Conservation (phyloP, 2,329 filamentous ascomycete genomes). For the Coniella vitis region DNA sequence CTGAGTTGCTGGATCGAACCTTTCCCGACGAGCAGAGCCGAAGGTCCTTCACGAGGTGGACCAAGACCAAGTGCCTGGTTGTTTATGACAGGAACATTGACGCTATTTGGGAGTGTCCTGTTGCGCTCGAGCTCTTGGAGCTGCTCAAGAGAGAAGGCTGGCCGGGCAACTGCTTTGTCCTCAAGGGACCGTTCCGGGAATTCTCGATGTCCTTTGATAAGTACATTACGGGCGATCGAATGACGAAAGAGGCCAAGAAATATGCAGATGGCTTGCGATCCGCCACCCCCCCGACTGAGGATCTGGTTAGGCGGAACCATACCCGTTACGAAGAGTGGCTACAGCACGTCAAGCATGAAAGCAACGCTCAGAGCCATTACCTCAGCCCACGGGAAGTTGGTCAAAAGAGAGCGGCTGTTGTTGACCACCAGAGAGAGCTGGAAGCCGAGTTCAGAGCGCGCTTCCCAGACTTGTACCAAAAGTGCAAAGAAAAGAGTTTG, state of each 20-base stretch:
- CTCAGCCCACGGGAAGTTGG: constrained; percentile 31
- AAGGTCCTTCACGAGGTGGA: constrained; percentile 39
- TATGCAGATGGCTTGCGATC: constrained; percentile 34
- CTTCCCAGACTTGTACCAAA: constrained; percentile 39
- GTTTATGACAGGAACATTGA: constrained; percentile 47
- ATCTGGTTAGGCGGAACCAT: constrained; percentile 25
- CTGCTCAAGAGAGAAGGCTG: constrained; percentile 42
- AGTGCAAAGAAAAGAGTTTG: constrained; percentile 31
- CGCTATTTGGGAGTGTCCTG: constrained; percentile 43
- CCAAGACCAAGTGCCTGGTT: constrained; percentile 40
- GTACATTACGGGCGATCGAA: constrained; percentile 39
- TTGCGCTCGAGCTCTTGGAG: constrained; percentile 36
- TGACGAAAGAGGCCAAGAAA: constrained; percentile 33
- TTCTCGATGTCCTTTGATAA: constrained; percentile 47
- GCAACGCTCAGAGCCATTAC: constrained; percentile 31
- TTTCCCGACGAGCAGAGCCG: constrained; percentile 43
- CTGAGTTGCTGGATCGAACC: constrained; percentile 45
- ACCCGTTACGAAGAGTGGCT: constrained; percentile 40
- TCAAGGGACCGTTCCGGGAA: constrained; percentile 50
- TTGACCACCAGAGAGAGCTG: constrained; percentile 40
- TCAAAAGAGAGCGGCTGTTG: constrained; percentile 34
- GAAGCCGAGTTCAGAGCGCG: constrained; percentile 41
- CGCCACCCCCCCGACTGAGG: constrained; percentile 25
- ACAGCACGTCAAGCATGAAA: constrained; percentile 35
- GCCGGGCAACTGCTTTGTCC: constrained; percentile 44